Percentiles rank a stretch among this genome's conserved stretches.
Conservation (phyloP, 768 basidiomycete genomes). For the Amanita thiersii region DNA sequence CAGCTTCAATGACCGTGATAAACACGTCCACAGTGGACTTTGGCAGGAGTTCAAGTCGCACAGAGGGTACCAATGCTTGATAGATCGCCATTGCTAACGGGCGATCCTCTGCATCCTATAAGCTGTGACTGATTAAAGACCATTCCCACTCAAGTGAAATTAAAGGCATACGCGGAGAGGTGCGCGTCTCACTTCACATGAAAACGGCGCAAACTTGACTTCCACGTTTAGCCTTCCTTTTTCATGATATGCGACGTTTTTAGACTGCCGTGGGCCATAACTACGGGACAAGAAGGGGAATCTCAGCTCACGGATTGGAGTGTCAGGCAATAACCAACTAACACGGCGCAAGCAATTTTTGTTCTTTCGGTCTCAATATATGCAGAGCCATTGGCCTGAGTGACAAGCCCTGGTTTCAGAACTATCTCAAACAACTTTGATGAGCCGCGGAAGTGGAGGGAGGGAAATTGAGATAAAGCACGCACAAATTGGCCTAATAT, state of each 20-base stretch:
- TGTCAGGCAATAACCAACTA: conserved; percentile 22
- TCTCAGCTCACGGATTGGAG: conserved; percentile 3
- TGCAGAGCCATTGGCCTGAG: conserved; percentile 92
- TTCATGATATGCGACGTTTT: conserved; percentile 75
- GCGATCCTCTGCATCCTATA: conserved; percentile 90
- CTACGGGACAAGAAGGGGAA: conserved; percentile 25
- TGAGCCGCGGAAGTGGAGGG: conserved; percentile 2
- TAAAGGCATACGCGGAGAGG: conserved; percentile 69
- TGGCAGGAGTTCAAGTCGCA: conserved; percentile 85
- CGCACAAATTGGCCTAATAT: conserved; percentile 85
- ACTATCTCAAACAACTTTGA: conserved; percentile 37
- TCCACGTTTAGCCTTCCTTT: conserved; percentile 88
- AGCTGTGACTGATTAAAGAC: conserved; percentile 14
- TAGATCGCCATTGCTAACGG: conserved; percentile 77
- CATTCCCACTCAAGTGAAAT: conserved; percentile 8
- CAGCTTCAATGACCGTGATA: conserved; percentile 84
- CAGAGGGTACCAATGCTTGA: conserved; percentile 76
- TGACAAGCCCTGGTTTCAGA: conserved; percentile 83
- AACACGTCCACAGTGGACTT: conserved; percentile 93
- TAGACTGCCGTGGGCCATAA: conserved; percentile 82
- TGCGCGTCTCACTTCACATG: conserved; percentile 66
- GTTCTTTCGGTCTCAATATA: conserved; percentile 91
- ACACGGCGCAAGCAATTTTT: conserved; percentile 97
- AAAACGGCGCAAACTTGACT: conserved; percentile 95
- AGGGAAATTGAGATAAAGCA: conserved; percentile 6